Evolutionary conservation across 352 stramenopile genomes (phyloP).

Genomic region (Globisporangium parvum): DNA sequence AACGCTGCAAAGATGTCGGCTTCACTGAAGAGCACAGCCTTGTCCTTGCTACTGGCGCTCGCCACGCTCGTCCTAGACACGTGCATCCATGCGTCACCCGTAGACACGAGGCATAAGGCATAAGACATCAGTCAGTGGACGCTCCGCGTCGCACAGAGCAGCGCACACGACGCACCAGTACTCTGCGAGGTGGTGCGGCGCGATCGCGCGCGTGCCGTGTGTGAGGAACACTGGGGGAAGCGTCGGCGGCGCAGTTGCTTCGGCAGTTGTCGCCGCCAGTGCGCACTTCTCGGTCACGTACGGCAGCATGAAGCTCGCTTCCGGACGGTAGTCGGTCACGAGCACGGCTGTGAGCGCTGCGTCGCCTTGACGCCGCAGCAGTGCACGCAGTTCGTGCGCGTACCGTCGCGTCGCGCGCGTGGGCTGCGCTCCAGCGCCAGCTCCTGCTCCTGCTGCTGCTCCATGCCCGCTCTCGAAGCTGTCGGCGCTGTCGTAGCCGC

Average conservation of each 20-base stretch:
- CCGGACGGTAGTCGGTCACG: constrained; percentile 62
- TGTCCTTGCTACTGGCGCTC: constrained; percentile 40
- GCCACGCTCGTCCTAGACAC: constrained; percentile 2
- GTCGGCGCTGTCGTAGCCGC: constrained; percentile 22
- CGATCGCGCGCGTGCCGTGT: constrained; percentile 71
- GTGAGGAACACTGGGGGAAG: constrained; percentile 53
- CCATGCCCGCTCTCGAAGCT: constrained; percentile 21
- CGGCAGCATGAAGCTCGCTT: constrained; percentile 65
- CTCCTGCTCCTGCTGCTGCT: not conserved
- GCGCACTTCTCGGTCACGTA: constrained; percentile 62
- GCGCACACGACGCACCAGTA: constrained; percentile 42
- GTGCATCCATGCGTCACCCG: too few species aligned
- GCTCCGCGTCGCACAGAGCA: not conserved
- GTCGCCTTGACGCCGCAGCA: constrained; percentile 35
- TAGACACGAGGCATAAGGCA: not conserved
- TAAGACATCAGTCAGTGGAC: not conserved
- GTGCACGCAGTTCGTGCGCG: constrained; percentile 47
- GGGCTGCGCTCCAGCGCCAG: constrained; percentile 6
- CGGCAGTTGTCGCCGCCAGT: constrained; percentile 8
- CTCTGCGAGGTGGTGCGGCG: constrained; percentile 59
- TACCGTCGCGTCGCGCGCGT: constrained; percentile 29
- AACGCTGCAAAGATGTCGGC: constrained; percentile 59
- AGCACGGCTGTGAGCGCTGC: constrained; percentile 44
- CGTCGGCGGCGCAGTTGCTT: constrained; percentile 17
- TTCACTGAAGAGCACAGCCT: constrained; percentile 36